These are phyloP conservation scores for Thermothielavioides terrestris DNA, from an alignment of 495 filamentous ascomycete species.

Conservation along the genomic window DNA sequence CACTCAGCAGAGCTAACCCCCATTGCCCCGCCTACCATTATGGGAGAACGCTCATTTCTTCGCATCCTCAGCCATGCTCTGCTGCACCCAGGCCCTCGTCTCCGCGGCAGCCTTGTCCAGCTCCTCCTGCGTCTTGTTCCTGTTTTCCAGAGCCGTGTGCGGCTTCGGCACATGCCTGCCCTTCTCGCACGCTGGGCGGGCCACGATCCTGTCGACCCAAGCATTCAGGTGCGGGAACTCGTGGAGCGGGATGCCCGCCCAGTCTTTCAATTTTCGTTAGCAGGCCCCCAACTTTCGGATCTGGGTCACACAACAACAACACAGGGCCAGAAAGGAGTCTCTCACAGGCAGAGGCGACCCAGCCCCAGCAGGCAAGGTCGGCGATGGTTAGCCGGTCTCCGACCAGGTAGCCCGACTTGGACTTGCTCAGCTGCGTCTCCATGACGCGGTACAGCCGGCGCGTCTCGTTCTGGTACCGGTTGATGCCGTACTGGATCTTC, in stretches of 20 bases:
- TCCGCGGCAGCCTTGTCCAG: constrained; percentile 46
- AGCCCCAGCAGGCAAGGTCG: constrained; percentile 75
- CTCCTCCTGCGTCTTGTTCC: constrained; percentile 33
- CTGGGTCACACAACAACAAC: background rate
- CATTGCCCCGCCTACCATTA: too few relatives aligned
- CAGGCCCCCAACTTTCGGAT: too few relatives aligned
- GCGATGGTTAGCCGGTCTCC: constrained; percentile 76
- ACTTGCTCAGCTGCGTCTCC: constrained; percentile 59
- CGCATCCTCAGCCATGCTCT: constrained; percentile 53
- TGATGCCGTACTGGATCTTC: constrained; percentile 76
- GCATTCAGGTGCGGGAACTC: constrained; percentile 63
- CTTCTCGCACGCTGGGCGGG: constrained; percentile 62
- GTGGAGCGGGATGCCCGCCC: constrained; percentile 65
- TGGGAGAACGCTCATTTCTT: constrained; percentile 51
- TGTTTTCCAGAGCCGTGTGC: constrained; percentile 51
- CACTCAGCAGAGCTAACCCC: too few relatives aligned
- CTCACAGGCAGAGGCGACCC: constrained; percentile 47
- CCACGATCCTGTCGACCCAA: constrained; percentile 58
- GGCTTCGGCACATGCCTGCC: constrained; percentile 66
- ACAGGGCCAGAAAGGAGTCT: background rate
- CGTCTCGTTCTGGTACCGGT: constrained; percentile 75
- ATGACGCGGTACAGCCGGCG: constrained; percentile 72
- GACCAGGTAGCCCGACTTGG: constrained; percentile 60
- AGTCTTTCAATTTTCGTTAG: constrained; percentile 35
- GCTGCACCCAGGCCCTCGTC: constrained; percentile 51